Evolutionary conservation across 2,329 filamentous ascomycete species (phyloP).

Genomic region (Pseudogymnoascus sp.): DNA sequence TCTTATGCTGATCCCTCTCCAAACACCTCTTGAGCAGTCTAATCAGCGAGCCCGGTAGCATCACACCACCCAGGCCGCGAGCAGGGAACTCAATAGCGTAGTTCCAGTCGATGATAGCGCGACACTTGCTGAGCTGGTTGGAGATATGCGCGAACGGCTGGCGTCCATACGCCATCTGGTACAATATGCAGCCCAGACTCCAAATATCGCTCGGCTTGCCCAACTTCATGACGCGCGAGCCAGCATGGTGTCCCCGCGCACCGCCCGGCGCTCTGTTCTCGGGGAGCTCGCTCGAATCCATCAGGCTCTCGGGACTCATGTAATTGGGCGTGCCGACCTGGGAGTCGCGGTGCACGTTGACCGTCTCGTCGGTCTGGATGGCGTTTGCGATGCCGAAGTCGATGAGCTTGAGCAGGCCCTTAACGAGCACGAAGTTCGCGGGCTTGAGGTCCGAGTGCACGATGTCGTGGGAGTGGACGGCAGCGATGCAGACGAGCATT

Average conservation of each 20-base stretch:
- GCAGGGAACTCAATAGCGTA: slow-evolving; percentile 66
- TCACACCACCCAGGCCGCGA: slow-evolving; percentile 56
- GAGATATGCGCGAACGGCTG: slow-evolving; percentile 88
- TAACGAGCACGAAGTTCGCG: slow-evolving; percentile 89
- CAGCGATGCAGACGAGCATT: slow-evolving; percentile 91
- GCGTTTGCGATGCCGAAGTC: slow-evolving; percentile 98
- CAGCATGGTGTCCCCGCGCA: slow-evolving; percentile 27
- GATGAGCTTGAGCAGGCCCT: slow-evolving; percentile 87
- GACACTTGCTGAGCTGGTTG: slow-evolving; percentile 78
- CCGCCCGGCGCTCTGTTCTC: slow-evolving; percentile 29
- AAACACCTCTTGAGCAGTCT: slow-evolving; percentile 57
- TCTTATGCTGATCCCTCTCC: slow-evolving; percentile 51
- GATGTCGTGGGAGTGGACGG: slow-evolving; percentile 83
- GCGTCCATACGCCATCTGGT: slow-evolving; percentile 97
- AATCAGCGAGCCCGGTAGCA: slow-evolving; percentile 51
- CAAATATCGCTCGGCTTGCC: slow-evolving; percentile 95
- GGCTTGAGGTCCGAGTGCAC: slow-evolving; percentile 97
- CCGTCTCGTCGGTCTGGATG: slow-evolving; percentile 89
- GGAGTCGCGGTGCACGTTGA: slow-evolving; percentile 93
- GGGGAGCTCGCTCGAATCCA: slow-evolving; percentile 68
- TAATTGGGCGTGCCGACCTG: slow-evolving; percentile 97
- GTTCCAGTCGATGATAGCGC: slow-evolving; percentile 75
- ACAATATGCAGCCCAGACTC: slow-evolving; percentile 92
- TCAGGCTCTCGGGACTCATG: slow-evolving; percentile 92
- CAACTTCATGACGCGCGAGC: slow-evolving; percentile 79